Base-by-base conservation (phyloP, 257 asterid genomes). In the Solanum commersonii region DNA sequence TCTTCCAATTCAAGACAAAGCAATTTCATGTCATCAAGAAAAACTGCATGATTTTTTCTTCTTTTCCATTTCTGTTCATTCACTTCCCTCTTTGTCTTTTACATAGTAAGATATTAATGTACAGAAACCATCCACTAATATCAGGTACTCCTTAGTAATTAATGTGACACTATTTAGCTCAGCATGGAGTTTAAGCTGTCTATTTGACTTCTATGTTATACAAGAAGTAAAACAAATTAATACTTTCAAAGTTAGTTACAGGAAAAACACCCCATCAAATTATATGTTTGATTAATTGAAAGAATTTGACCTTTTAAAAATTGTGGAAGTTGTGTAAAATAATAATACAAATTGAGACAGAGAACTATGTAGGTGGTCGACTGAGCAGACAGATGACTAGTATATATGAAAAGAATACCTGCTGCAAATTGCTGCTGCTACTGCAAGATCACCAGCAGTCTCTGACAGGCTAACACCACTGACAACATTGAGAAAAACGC, bases 371-470 rank as follows among this genome's bases (percentile, higher is more conserved):
- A 4, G 67, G 40, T 44, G 25, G 38, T 79, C 52, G 16, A 79
- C 27, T 5, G 70, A 8, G 7, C 18, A 82, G 44, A 82, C 71
- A 20, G 44, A 29, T 82, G 31, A 31, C 44, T 82, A 82, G 65
- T 40, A 67, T 35, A 56, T 73, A 49, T 79, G 7, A 72, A 86
- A 65, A 85, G 20, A 94, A 89, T 92, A 90, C 99, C 98, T 95
- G 98, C 99, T 97, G 91, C 99, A 97, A 87, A 97, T 94, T 89
- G 99, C 98, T 31, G 99, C 98, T 84, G 98, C 99, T 87, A 95
- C 91, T 65, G 99, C 98, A 82, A 96, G 95, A 92, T 97, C 99
- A 34, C 98, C 99, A 84, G 98, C 98, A 31, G 98, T 97, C 93
- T 96, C 99, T 14, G 94, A 90, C 85, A 96, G 90, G 84, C 56